A percentile compares a stretch with the other conserved stretches of the same genome.
These are phyloP conservation scores for Amanita jacksonii DNA, from an alignment of 768 basidiomycete species.

Conservation along the genomic window DNA sequence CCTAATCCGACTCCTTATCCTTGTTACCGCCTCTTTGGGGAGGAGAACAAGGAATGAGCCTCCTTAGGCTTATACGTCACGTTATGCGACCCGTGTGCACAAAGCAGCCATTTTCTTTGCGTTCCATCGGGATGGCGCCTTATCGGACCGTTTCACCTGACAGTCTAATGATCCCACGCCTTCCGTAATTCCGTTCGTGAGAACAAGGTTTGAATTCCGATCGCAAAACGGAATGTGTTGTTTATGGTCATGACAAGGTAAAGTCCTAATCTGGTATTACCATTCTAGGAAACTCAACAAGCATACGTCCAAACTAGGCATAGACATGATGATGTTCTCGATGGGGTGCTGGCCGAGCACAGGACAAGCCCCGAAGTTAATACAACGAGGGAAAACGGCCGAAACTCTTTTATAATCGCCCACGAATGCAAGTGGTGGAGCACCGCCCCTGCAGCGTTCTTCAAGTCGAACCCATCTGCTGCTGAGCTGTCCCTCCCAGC, in stretches of 20 bases:
- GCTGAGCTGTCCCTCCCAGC: constrained; percentile 12
- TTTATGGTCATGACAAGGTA: constrained; percentile 1
- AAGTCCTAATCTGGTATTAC: background rate
- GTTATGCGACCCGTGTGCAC: too few relatives aligned
- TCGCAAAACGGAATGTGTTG: background rate
- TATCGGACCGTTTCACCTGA: background rate
- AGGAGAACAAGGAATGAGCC: too few relatives aligned
- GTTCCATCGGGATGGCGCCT: background rate
- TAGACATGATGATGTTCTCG: background rate
- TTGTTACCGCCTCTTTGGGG: too few relatives aligned
- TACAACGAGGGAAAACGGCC: background rate
- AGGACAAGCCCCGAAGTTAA: background rate
- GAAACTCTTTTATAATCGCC: constrained; percentile 7
- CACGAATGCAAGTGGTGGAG: background rate
- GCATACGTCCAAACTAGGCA: constrained; percentile 5
- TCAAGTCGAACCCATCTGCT: constrained; percentile 17
- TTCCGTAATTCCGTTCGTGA: background rate
- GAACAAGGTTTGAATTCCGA: background rate
- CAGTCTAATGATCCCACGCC: background rate
- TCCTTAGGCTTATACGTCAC: too few relatives aligned
- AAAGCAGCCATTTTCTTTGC: background rate
- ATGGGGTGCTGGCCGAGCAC: background rate
- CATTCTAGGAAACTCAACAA: constrained; percentile 5
- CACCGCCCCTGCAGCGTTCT: constrained; percentile 19
- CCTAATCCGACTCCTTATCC: too few relatives aligned